Evolutionary conservation across 2,329 filamentous ascomycete species (phyloP).

Genomic region (Colletotrichum karsti): DNA sequence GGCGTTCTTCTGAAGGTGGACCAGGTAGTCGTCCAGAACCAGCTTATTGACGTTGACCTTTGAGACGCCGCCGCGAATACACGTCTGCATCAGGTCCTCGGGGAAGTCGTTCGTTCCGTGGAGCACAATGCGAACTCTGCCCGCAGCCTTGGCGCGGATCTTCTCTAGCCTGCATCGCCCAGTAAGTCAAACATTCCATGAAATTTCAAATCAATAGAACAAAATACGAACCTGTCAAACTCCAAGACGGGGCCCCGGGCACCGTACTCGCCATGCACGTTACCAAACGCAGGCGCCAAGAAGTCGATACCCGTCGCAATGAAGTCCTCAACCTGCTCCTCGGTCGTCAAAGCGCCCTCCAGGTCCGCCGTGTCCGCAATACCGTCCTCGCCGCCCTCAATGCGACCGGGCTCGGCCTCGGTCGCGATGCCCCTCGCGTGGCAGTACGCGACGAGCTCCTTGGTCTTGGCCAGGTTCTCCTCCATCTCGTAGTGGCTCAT

Average conservation of each 20-base stretch:
- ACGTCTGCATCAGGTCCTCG: constrained; percentile 56
- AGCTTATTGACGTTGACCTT: constrained; percentile 68
- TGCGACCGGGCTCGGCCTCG: constrained; percentile 75
- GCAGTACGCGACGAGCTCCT: constrained; percentile 68
- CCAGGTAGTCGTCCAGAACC: constrained; percentile 54
- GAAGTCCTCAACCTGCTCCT: constrained; percentile 75
- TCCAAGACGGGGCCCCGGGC: constrained; percentile 69
- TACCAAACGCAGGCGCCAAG: constrained; percentile 79
- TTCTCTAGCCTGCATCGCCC: neutral
- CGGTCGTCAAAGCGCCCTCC: constrained; percentile 67
- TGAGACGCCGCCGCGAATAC: constrained; percentile 59
- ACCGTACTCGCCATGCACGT: constrained; percentile 80
- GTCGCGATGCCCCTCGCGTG: constrained; percentile 71
- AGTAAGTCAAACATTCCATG: neutral
- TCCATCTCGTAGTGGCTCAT: constrained; percentile 78
- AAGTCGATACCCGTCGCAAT: constrained; percentile 77
- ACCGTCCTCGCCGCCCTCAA: constrained; percentile 71
- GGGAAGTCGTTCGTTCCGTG: constrained; percentile 67
- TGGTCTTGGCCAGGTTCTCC: constrained; percentile 72
- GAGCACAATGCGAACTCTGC: constrained; percentile 45
- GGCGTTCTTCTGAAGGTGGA: constrained; percentile 48
- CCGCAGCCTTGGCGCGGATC: neutral
- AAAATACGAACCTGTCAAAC: constrained; percentile 56
- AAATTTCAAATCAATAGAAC: too few relatives aligned
- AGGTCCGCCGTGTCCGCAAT: constrained; percentile 66